These are phyloP conservation scores for Pyropia haitanensis DNA, from an alignment of 23 red algal species.

Conservation along the genomic window DNA sequence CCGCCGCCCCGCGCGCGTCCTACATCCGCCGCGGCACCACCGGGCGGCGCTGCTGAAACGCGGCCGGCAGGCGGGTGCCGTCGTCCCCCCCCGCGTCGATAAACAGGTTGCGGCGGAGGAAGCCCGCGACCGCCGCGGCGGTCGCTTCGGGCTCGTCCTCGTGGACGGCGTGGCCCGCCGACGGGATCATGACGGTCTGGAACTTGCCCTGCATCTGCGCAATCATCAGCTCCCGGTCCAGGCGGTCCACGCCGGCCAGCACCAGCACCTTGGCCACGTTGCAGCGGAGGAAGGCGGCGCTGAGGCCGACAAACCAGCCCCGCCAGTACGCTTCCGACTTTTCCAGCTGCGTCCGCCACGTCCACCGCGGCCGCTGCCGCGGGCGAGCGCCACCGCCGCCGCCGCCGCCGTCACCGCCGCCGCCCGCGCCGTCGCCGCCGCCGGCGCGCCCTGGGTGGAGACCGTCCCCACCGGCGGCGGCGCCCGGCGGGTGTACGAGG, in stretches of 20 bases:
- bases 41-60: no score
- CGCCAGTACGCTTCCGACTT: constrained; percentile 64
- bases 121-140: constrained; percentile 36
- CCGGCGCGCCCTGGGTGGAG: no score
- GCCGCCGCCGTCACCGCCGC: neutral
- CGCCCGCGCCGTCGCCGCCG: neutral
- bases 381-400: no score
- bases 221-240: constrained; percentile 87
- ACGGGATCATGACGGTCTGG: constrained; percentile 61
- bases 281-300: constrained; percentile 48
- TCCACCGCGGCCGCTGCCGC: constrained; percentile 4
- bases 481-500: neutral
- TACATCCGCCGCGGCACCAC: no score
- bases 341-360: constrained; percentile 57
- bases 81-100: constrained; percentile 1
- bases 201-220: constrained; percentile 99
- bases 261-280: constrained; percentile 78
- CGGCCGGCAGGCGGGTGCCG: no score
- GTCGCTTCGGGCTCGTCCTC: constrained; percentile 69
- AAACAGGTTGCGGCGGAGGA: constrained; percentile 53
- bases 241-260: constrained; percentile 69
- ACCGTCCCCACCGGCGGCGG: neutral
- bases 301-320: constrained; percentile 88
- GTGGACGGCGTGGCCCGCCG: constrained; percentile 75
- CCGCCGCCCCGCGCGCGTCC: no score